These are phyloP conservation scores for Apiotrichum siamense DNA, from an alignment of 1,284 basidiomycete species.

Conservation along the genomic window DNA sequence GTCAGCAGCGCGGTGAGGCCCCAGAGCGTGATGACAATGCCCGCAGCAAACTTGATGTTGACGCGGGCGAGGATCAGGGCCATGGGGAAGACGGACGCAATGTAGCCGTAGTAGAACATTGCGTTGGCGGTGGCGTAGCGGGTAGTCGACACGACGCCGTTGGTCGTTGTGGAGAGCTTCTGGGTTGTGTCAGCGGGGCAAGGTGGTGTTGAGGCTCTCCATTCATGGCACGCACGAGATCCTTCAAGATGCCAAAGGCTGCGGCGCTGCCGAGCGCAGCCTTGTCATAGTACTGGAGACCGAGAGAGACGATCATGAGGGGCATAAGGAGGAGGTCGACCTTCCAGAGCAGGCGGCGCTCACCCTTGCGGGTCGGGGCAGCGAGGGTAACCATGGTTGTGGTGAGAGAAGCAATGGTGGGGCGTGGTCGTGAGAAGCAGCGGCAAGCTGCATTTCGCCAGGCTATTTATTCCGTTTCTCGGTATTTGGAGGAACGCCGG, in stretches of 20 bases:
- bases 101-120: slow-evolving; percentile 52
- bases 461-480: too few species aligned
- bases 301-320: slow-evolving; percentile 49
- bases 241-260: slow-evolving; percentile 51
- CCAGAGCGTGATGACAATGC: slow-evolving; percentile 46
- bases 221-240: slow-evolving; percentile 31
- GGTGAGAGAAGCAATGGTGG: too few species aligned
- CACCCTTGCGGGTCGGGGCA: slow-evolving; percentile 1
- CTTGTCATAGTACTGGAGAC: slow-evolving; percentile 52
- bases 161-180: slow-evolving; percentile 34
- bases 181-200: not conserved
- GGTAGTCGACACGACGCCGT: slow-evolving; percentile 40
- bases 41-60: slow-evolving; percentile 44
- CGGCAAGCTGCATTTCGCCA: too few species aligned
- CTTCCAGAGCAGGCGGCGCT: slow-evolving; percentile 34
- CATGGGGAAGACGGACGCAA: slow-evolving; percentile 48
- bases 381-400: not conserved
- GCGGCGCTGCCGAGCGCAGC: slow-evolving; percentile 51
- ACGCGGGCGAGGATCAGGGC: slow-evolving; percentile 49
- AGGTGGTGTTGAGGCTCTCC: not conserved
- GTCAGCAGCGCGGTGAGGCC: slow-evolving; percentile 51
- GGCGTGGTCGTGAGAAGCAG: too few species aligned
- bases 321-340: slow-evolving; percentile 45
- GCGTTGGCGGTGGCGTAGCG: slow-evolving; percentile 44
- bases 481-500: too few species aligned